Percentiles rank a stretch among this genome's conserved stretches.
phyloP scores from a whole-genome alignment of 2,329 filamentous ascomycete genomes.

The Hymenotorrendiella dingleyae region DNA sequence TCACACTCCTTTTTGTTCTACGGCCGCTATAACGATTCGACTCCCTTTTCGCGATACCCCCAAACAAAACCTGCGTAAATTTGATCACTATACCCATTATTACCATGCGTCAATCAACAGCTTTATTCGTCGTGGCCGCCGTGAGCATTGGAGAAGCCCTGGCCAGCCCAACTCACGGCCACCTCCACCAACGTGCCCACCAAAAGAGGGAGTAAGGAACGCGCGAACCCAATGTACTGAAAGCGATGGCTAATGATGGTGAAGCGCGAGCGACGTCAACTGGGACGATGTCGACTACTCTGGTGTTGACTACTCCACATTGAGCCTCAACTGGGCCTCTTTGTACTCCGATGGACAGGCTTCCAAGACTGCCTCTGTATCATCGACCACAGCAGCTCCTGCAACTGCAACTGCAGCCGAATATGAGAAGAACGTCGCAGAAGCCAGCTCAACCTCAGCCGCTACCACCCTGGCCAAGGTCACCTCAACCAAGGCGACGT shows the following conservation, averaged over 20 bases:
- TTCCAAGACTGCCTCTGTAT: slow-evolving; percentile 4
- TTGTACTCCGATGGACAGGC: slow-evolving; percentile 21
- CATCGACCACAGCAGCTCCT: too few relatives aligned
- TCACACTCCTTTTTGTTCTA: slow-evolving; percentile 25
- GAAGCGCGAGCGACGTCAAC: background rate
- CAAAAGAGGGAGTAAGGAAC: slow-evolving; percentile 29
- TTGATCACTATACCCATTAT: too few relatives aligned
- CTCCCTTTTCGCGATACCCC: background rate
- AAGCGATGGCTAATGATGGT: too few relatives aligned
- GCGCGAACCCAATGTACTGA: too few relatives aligned
- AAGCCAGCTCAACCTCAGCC: background rate
- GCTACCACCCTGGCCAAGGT: slow-evolving; percentile 3
- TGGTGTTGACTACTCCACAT: slow-evolving; percentile 24
- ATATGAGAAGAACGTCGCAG: background rate
- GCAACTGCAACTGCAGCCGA: slow-evolving; percentile 4
- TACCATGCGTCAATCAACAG: slow-evolving; percentile 29
- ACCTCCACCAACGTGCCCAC: slow-evolving; percentile 25
- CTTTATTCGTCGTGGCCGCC: slow-evolving; percentile 26
- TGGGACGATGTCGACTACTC: background rate
- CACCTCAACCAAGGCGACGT: slow-evolving; percentile 3
- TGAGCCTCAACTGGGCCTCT: slow-evolving; percentile 26
- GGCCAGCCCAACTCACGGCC: slow-evolving; percentile 27
- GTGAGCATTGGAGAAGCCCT: slow-evolving; percentile 26
- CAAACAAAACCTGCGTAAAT: slow-evolving; percentile 1
- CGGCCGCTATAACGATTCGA: slow-evolving; percentile 18